Evolutionary conservation across 225 moss, liverwort and hornwort species (phyloP).

Genomic region (Physcomitrium patens): DNA sequence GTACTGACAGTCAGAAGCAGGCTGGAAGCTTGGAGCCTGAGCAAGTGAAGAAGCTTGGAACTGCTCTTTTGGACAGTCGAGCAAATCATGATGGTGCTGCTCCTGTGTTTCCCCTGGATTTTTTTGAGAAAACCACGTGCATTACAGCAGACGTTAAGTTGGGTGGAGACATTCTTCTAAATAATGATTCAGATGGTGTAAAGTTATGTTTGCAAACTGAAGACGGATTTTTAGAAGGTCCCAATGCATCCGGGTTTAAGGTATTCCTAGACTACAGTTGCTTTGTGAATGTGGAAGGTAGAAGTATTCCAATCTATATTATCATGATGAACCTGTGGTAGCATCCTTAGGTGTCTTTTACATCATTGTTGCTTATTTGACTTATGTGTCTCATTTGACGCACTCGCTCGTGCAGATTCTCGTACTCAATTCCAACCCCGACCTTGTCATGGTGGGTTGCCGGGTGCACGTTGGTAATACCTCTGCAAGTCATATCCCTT

Average conservation of each 20-base stretch:
- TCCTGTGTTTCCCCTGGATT: slow-evolving; percentile 93
- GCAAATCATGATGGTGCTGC: slow-evolving; percentile 74
- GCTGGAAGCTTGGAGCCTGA: slow-evolving; percentile 83
- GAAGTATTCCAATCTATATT: slow-evolving; percentile 2
- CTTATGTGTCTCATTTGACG: slow-evolving; percentile 4
- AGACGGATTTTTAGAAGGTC: slow-evolving; percentile 93
- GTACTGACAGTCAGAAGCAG: slow-evolving; percentile 67
- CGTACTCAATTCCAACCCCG: slow-evolving; percentile 87
- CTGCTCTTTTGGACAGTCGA: slow-evolving; percentile 83
- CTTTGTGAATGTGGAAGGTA: slow-evolving; percentile 21
- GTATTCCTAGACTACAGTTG: slow-evolving; percentile 46
- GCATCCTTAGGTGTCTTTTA: slow-evolving; percentile 18
- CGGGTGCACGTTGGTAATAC: slow-evolving; percentile 98
- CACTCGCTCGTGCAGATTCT: slow-evolving; percentile 69
- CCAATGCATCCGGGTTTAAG: slow-evolving; percentile 90
- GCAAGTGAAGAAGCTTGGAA: slow-evolving; percentile 96
- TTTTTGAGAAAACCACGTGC: slow-evolving; percentile 96
- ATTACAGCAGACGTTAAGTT: slow-evolving; percentile 93
- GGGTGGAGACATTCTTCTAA: slow-evolving; percentile 94
- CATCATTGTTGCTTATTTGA: slow-evolving; percentile 1
- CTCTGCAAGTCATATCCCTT: slow-evolving; percentile 97
- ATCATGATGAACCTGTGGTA: slow-evolving; percentile 8
- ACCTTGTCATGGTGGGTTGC: slow-evolving; percentile 97
- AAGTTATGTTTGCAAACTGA: slow-evolving; percentile 82
- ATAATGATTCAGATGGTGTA: slow-evolving; percentile 93